Conservation (phyloP, 2,329 filamentous ascomycete species). For the Arachnomyces sp. region DNA sequence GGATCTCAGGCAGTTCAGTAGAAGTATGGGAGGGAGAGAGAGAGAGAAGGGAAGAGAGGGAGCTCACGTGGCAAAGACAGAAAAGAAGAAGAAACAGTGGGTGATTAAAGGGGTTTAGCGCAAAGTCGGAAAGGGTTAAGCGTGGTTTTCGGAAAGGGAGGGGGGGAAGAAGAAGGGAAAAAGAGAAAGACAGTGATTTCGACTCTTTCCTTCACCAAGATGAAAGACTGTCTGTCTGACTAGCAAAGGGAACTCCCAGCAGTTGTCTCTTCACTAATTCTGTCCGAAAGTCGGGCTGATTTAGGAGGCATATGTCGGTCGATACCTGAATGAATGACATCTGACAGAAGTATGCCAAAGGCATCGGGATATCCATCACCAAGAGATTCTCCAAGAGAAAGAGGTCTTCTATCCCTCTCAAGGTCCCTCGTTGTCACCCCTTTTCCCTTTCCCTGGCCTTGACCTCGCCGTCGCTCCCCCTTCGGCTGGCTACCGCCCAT, state of each 20-base stretch:
- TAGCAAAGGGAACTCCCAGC: too few relatives aligned
- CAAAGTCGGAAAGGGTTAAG: background rate
- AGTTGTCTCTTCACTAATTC: too few relatives aligned
- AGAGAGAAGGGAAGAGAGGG: conserved; percentile 25
- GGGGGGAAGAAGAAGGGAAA: conserved; percentile 13
- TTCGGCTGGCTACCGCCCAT: conserved; percentile 1
- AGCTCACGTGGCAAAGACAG: conserved; percentile 34
- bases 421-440: too few relatives aligned
- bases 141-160: conserved; percentile 13
- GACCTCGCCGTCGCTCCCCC: background rate
- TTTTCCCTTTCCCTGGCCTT: background rate
- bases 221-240: too few relatives aligned
- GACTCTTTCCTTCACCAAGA: conserved; percentile 3
- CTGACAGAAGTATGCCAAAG: too few relatives aligned
- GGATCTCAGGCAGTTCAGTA: conserved; percentile 8
- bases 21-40: conserved; percentile 23
- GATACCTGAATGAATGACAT: too few relatives aligned
- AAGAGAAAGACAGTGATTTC: conserved; percentile 7
- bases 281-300: too few relatives aligned
- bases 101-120: conserved; percentile 16
- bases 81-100: conserved; percentile 15
- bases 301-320: too few relatives aligned
- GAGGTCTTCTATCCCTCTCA: too few relatives aligned
- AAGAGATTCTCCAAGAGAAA: too few relatives aligned
- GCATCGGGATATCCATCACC: too few relatives aligned